Conservation (phyloP, 257 asterid genomes). For the Solanum pinnatisectum region DNA sequence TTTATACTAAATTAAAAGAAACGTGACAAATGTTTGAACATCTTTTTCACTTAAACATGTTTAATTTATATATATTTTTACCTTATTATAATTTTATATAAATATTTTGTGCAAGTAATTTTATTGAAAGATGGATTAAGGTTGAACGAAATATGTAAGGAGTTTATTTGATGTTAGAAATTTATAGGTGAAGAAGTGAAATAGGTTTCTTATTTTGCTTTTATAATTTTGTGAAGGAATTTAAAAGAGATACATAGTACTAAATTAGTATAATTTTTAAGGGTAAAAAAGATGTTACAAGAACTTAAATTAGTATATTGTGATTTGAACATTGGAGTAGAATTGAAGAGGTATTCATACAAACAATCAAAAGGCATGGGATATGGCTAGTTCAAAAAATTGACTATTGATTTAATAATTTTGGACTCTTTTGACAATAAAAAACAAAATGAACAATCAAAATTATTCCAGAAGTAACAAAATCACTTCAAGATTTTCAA, state of each 20-base stretch:
- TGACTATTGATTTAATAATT: background rate
- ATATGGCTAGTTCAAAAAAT: background rate
- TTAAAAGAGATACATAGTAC: background rate
- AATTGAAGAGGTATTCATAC: background rate
- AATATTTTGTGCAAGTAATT: background rate
- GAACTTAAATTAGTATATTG: background rate
- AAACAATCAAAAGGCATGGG: background rate
- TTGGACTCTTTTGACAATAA: background rate
- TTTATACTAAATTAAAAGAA: background rate
- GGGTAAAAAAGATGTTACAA: background rate
- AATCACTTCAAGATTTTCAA: background rate
- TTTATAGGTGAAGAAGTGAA: background rate
- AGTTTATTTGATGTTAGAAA: background rate
- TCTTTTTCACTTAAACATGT: background rate
- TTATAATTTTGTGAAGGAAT: background rate
- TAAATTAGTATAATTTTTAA: no score
- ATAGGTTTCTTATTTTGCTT: background rate
- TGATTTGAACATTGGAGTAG: background rate
- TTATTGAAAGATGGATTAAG: no score
- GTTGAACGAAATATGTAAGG: background rate
- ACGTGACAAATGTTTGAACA: background rate
- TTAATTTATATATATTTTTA: background rate
- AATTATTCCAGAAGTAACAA: background rate
- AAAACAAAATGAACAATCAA: background rate
- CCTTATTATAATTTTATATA: background rate